Evolutionary conservation across 2,329 filamentous ascomycete genomes (phyloP), one percentile per base, ranked within the genome.

Genomic region (Pseudogymnoascus sp.): DNA sequence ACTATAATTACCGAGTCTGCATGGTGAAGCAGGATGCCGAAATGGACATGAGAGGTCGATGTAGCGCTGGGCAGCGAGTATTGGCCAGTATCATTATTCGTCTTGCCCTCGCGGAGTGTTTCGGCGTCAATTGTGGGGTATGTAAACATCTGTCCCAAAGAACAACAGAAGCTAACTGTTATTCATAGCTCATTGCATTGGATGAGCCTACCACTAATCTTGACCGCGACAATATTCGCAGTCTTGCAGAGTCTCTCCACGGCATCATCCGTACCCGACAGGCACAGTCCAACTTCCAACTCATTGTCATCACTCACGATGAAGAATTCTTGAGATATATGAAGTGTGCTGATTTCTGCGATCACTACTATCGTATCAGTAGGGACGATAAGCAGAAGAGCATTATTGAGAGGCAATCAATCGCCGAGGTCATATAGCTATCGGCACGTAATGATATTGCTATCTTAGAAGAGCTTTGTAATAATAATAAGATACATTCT

Each of bases 21-120:
- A 99, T 99, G 95, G 87, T 96, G 69, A 99, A 99, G 79, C 89
- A 93, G 73, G 92, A 96, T 72, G 91, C 90, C 0, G 95, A 99
- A 76, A 96, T 99, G 92, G 95, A 99, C 78, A 99, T 99, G 95
- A 91, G 95, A 66, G 96, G 95, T 1, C 90, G 95, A 63, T 99
- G 95, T 81, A 96, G 90, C 68, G 95, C 95, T 1, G 95, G 95
- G 3, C 95, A 99, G 75, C 97, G 96, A 77, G 93, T 99, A 29
- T 85, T 99, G 29, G 95, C 95, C 4, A 92, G 88, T 75, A 99
- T 99, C 78, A 96, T 99, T 76, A 97, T 99, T 75, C 93, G 95
- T 1, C 84, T 99, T 29, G 95, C 96, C 11, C 84, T 99, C 56
- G 95, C 95, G 3, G 95, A 99, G 76, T 96, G 92, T 70, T 99